Evolutionary conservation across 495 filamentous ascomycete species (phyloP).

Genomic region (Cenococcum geophilum): DNA sequence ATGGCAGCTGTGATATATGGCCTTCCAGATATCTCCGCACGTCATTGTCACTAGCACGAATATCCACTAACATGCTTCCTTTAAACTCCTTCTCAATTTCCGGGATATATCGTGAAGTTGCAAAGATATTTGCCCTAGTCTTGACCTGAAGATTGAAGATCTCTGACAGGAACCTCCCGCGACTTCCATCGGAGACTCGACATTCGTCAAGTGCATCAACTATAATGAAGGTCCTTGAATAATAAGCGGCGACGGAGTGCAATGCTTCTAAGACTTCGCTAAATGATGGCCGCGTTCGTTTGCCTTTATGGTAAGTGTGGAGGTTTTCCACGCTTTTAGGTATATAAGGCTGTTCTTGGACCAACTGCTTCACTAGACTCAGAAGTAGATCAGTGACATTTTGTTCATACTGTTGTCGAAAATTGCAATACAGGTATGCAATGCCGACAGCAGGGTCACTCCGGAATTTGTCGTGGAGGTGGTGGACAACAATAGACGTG

Average conservation of each 20-base stretch:
- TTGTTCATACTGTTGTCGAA: not conserved
- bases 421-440: constrained; percentile 1
- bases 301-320: not conserved
- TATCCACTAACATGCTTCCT: constrained; percentile 29
- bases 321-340: not conserved
- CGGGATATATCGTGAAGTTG: constrained; percentile 40
- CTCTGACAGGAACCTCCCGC: not conserved
- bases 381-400: not conserved
- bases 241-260: not conserved
- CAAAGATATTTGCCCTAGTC: constrained; percentile 34
- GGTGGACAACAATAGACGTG: not conserved
- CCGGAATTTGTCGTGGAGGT: not conserved
- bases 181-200: not conserved
- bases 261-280: not conserved
- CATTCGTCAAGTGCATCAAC: constrained; percentile 2
- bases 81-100: constrained; percentile 35
- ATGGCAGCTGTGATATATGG: constrained; percentile 29
- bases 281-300: not conserved
- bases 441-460: not conserved
- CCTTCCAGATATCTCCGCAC: constrained; percentile 35
- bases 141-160: constrained; percentile 33
- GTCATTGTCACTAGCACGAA: constrained; percentile 40
- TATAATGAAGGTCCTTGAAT: not conserved
- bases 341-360: not conserved
- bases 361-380: not conserved